Conservation (phyloP, 2,329 filamentous ascomycete genomes). For the Elsinoe fawcettii region DNA sequence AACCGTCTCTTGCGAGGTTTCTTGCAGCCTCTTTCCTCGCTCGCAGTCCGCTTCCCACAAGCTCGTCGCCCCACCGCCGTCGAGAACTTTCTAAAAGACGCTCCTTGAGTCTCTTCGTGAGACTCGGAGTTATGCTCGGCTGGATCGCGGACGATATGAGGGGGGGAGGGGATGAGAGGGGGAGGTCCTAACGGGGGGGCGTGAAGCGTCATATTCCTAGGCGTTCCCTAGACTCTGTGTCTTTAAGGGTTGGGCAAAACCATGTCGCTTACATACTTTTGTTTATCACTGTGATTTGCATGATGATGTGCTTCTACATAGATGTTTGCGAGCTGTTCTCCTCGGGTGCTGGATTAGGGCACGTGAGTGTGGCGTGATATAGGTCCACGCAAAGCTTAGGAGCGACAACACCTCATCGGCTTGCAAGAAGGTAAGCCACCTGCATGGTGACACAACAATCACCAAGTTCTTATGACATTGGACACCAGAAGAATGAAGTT, state of each 20-base stretch:
- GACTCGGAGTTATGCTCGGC: conserved; percentile 57
- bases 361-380: too few species aligned
- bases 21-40: conserved; percentile 35
- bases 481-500: too few species aligned
- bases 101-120: conserved; percentile 57
- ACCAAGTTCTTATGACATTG: too few species aligned
- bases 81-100: conserved; percentile 14
- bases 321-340: neutral
- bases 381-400: too few species aligned
- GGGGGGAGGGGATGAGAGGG: conserved; percentile 6
- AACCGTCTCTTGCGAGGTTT: conserved; percentile 43
- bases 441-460: too few species aligned
- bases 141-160: conserved; percentile 32
- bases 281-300: neutral
- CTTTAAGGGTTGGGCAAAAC: conserved; percentile 84
- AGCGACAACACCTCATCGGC: too few species aligned
- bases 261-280: conserved; percentile 48
- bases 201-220: conserved; percentile 77
- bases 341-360: too few species aligned
- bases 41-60: conserved; percentile 27
- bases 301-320: neutral
- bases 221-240: conserved; percentile 85
- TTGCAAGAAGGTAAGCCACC: too few species aligned
- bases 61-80: conserved; percentile 19
- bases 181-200: conserved; percentile 28